Base-by-base conservation (phyloP, 176 grass and related monocot species). In the Themeda triandra region DNA sequence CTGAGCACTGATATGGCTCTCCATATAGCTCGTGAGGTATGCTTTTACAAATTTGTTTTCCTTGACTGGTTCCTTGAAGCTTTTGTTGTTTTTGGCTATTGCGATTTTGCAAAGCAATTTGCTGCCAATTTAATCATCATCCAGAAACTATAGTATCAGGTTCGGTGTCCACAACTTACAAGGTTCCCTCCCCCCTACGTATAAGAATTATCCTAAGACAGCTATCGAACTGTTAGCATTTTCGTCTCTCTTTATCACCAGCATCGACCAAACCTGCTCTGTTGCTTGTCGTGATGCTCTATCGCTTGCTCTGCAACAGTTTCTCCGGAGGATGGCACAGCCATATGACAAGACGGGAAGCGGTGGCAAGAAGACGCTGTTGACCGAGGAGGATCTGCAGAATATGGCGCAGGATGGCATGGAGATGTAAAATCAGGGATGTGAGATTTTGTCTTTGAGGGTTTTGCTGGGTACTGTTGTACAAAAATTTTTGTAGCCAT, bases 1-100 rank as follows among this genome's bases (percentile, higher is more conserved):
- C 89, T 96, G 18, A 98, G 96, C 81, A 98, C 96, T 2, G 93
- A 98, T 42, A 98, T 98, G 96, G 91, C 96, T 82, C 69, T 98
- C 81, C 96, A 96, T 87, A 94, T 95, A 80, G 96, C 96, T 76
- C 93, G 93, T 40, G 91, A 96, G 96, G 96, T 98, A 76, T 86
- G 67, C 25, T 83, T 83, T 39, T 45, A 19, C n/a, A 40, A 27
- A 71, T 68, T 59, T 17, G n/a, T 68, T 54, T 54, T 84, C 54
- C 60, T 69, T 85, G 41, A 21, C 1, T 24, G 37, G 25, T 53
- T 37, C 32, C 49, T 30, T 84, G n/a, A 68, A 67, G 53, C 23
- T 46, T 65, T 30, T 73, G 59, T 75, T 80, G 21, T 11, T 59
- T 88, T 2, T 0, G 32, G 6, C 19, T 14, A 63, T 42, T 63